Evolutionary conservation across 2,329 filamentous ascomycete species (phyloP), one percentile per base, ranked within the genome.

Genomic region (Sarocladium strictum): DNA sequence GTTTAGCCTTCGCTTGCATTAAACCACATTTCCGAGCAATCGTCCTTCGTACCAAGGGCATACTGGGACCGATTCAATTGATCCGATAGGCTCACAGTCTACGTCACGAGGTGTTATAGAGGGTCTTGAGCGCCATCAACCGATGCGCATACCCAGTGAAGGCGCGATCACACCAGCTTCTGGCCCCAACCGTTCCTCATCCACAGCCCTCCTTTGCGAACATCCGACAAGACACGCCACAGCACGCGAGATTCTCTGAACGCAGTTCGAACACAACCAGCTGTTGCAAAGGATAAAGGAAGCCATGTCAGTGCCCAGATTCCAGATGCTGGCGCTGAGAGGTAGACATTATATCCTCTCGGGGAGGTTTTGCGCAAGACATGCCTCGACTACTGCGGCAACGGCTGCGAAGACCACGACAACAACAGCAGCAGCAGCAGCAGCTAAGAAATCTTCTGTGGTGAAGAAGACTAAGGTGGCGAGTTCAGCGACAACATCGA

Each of bases 281-380:
- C 7, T 3, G 10, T 7, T 14, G 6, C 6, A 43, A 9, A 43
- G n/a, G 7, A 43, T 3, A 21, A 43, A 7, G 3, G 9, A 38
- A 7, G 21, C 32, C 14, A 38, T 40, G 50, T 53, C 50, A n/a
- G 23, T 33, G 17, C 19, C 21, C 5, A 53, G 35, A 17, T n/a
- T 53, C 11, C 50, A 38, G 14, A 53, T 53, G 50, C 27, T 53
- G 17, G 50, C 50, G 21, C 12, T 53, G 50, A 38, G 50, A 24
- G 50, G 50, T 6, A 53, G 50, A 10, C 21, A 53, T n/a, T 10
- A 29, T 14, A 19, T 14, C 5, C 9, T 53, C 9, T 32, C 21
- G n/a, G 21, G 50, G n/a, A 5, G 7, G 3, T 5, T 37, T 53
- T 53, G 50, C 50, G 27, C 29, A 14, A 53, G 50, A 53, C 40